Evolutionary conservation across 352 stramenopile species (phyloP).

Genomic region (Phytophthora foliorum): DNA sequence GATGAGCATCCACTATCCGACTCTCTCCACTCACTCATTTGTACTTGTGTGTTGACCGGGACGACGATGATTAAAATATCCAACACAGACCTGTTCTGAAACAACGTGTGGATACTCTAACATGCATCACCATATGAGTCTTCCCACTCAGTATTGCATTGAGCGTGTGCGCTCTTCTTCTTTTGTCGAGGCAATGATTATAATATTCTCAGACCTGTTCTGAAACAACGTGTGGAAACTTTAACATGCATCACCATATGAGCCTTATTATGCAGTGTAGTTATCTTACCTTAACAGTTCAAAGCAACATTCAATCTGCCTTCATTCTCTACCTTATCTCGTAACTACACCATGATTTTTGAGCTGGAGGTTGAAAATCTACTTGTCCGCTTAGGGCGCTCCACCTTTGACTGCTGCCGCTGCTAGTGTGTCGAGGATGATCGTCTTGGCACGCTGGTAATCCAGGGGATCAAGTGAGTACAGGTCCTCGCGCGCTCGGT

Average conservation of each 20-base stretch:
- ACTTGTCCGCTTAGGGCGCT: neutral
- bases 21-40: constrained; percentile 32
- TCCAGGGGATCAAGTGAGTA: constrained; percentile 80
- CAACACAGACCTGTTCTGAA: constrained; percentile 93
- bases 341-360: constrained; percentile 3
- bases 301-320: constrained; percentile 12
- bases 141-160: constrained; percentile 19
- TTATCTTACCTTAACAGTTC: neutral
- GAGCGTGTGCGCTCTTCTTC: constrained; percentile 5
- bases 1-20: constrained; percentile 81
- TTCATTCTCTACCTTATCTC: constrained; percentile 3
- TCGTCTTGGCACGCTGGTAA: constrained; percentile 66
- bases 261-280: constrained; percentile 42
- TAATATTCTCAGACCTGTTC: constrained; percentile 88
- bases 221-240: constrained; percentile 83
- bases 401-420: constrained; percentile 36
- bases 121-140: constrained; percentile 94
- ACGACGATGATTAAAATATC: constrained; percentile 86
- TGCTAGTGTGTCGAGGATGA: constrained; percentile 74
- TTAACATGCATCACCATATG: constrained; percentile 94
- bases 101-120: constrained; percentile 82
- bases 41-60: constrained; percentile 13
- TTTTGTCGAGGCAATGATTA: constrained; percentile 74
- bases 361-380: neutral
- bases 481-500: constrained; percentile 53